These are phyloP conservation scores for Liquidambar formosana DNA, from an alignment of 164 flowering plant genomes.

Conservation along the genomic window DNA sequence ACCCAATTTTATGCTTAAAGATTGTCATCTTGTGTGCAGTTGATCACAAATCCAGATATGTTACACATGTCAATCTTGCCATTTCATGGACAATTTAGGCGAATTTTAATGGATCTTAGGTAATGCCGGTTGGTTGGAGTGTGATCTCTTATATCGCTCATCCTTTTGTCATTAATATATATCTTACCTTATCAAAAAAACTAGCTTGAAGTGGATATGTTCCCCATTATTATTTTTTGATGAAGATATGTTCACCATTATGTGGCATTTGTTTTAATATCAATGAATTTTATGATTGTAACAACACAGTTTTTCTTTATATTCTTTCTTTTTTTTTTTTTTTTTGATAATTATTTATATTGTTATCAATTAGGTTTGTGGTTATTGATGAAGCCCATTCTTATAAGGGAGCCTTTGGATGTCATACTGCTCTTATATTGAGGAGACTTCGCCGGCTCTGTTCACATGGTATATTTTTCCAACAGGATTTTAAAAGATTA, in stretches of 20 bases:
- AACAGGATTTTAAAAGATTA: neutral
- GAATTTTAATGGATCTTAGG: constrained; percentile 86
- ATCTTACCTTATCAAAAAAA: too few species aligned
- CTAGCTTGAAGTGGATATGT: neutral
- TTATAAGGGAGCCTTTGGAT: constrained; percentile 96
- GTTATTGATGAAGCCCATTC: constrained; percentile 94
- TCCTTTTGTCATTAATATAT: too few species aligned
- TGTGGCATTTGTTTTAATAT: neutral
- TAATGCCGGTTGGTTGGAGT: constrained; percentile 21
- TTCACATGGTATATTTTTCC: constrained; percentile 63
- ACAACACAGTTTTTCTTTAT: neutral
- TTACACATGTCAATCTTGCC: constrained; percentile 90
- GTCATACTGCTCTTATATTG: constrained; percentile 83
- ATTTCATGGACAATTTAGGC: constrained; percentile 62
- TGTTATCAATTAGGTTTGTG: constrained; percentile 52
- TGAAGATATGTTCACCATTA: too few species aligned
- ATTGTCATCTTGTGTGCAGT: constrained; percentile 42
- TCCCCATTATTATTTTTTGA: neutral
- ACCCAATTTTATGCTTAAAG: constrained; percentile 14
- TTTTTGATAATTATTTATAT: too few species aligned
- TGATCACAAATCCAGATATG: constrained; percentile 99
- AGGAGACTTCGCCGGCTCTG: constrained; percentile 87
- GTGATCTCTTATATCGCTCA: constrained; percentile 1
- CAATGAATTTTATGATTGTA: neutral
- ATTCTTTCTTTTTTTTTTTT: too few species aligned